Base-by-base conservation (phyloP, 495 filamentous ascomycete genomes). In the Aspergillus saccharolyticus region DNA sequence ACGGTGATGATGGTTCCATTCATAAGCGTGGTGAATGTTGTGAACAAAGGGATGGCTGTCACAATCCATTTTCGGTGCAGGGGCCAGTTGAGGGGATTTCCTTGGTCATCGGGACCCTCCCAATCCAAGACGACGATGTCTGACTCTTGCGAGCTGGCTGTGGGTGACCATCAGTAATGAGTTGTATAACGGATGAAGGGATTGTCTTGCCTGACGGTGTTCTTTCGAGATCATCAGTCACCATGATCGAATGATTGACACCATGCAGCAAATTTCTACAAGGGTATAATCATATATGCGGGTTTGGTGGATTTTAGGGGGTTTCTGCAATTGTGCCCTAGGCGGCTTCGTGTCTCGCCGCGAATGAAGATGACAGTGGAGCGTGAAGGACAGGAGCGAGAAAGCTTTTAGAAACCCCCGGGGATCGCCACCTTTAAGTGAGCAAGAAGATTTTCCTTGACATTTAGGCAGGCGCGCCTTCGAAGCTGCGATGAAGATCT, bases 51-150 rank as follows among this genome's bases (percentile, higher is more conserved):
- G 3, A 70, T 44, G 1, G 43, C 28, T 0, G 67, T 74, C 1
- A 67, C 51, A 3, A 57, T 58, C 69, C 71, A 74, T 64, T 74
- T 74, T 58, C 75, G 76, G 44, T 70, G 62, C 18, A 70, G 53
- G 16, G 84, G 71, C 84, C 84, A 87, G 66, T 86, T 86, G 68
- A 77, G 76, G 9, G 84, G 84, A 58, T 86, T 83, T 24, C 69
- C 71, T 0, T 74, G 75, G 63, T 85, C 82, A 16, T 74, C 63
- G 7, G 77, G 70, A 52, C 77, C 76, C 62, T 79, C 67, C 75
- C 80, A 83, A 52, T 76, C 69, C n/a, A 73, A 63, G 43, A 72
- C n/a, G 4, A 55, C 18, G 22, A 30, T 18, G 21, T 50, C 8
- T 25, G 21, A 24, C 10, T 49, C 20, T 16, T 25, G 20, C 9